phyloP scores from a whole-genome alignment of 345 rosid species.

The Populus euphratica region DNA sequence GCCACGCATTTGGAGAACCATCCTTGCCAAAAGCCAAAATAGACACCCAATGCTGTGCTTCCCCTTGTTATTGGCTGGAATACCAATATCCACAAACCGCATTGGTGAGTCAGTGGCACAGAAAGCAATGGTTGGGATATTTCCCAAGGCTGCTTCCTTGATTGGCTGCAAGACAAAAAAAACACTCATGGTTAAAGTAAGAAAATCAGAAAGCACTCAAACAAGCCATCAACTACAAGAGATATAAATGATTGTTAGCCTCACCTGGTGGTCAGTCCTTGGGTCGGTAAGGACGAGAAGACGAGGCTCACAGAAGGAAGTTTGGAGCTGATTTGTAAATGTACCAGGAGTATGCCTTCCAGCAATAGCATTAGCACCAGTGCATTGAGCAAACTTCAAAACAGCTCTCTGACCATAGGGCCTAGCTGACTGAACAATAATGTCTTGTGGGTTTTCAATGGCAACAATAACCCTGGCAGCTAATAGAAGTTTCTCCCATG shows the following conservation, averaged over 20 bases:
- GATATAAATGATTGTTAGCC: background rate
- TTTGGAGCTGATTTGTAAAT: constrained; percentile 86
- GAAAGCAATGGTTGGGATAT: constrained; percentile 91
- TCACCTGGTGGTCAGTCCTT: constrained; percentile 91
- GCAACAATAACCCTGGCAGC: constrained; percentile 87
- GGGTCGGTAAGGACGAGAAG: constrained; percentile 87
- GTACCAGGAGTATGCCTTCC: constrained; percentile 99
- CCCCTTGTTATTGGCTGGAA: constrained; percentile 97
- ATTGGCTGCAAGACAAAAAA: constrained; percentile 60
- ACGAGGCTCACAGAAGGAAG: constrained; percentile 86
- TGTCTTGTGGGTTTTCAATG: constrained; percentile 83
- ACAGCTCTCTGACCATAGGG: constrained; percentile 98
- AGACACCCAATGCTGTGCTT: constrained; percentile 94
- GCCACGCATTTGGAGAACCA: constrained; percentile 98
- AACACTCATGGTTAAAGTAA: background rate
- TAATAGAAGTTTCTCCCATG: constrained; percentile 82
- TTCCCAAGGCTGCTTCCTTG: constrained; percentile 93
- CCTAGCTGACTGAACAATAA: constrained; percentile 93
- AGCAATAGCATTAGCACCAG: constrained; percentile 88
- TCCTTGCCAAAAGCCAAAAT: constrained; percentile 91
- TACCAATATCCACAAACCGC: constrained; percentile 88
- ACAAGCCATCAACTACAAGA: background rate
- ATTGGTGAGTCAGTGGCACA: constrained; percentile 96
- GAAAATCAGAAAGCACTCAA: background rate
- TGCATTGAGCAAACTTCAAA: constrained; percentile 81